These are phyloP conservation scores for Uncinocarpus reesii DNA, from an alignment of 2,329 filamentous ascomycete genomes.

Conservation along the genomic window DNA sequence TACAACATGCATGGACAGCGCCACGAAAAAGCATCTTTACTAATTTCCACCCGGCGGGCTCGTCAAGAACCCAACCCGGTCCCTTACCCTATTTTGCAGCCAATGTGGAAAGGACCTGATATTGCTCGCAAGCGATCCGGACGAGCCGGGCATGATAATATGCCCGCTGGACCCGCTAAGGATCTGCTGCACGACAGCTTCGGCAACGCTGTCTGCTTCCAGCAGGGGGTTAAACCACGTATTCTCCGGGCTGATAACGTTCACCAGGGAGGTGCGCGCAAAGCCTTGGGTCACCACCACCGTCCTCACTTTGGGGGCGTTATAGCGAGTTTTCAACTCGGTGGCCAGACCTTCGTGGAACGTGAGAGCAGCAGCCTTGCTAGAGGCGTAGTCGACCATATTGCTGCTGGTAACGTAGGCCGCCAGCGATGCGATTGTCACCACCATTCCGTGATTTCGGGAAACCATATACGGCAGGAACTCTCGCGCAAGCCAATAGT, in stretches of 20 bases:
- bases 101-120: conserved; percentile 51
- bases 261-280: conserved; percentile 52
- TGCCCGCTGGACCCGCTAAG: conserved; percentile 48
- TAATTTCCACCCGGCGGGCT: neutral
- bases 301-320: conserved; percentile 54
- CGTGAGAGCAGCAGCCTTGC: conserved; percentile 55
- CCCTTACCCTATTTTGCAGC: conserved; percentile 48
- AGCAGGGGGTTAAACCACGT: conserved; percentile 46
- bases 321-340: conserved; percentile 51
- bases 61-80: conserved; percentile 26
- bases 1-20: too few species aligned
- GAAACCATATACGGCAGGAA: conserved; percentile 58
- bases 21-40: neutral
- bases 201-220: conserved; percentile 53
- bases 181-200: conserved; percentile 52
- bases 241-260: conserved; percentile 44
- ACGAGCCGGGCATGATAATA: conserved; percentile 44
- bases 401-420: conserved; percentile 51
- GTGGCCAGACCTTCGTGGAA: conserved; percentile 57
- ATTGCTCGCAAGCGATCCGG: conserved; percentile 35
- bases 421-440: conserved; percentile 58
- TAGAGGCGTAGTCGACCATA: conserved; percentile 58
- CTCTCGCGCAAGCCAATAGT: conserved; percentile 55
- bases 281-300: conserved; percentile 56
- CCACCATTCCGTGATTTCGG: conserved; percentile 60